Evolutionary conservation across 352 stramenopile genomes (phyloP).

Genomic region (Phytophthora nicotianae): DNA sequence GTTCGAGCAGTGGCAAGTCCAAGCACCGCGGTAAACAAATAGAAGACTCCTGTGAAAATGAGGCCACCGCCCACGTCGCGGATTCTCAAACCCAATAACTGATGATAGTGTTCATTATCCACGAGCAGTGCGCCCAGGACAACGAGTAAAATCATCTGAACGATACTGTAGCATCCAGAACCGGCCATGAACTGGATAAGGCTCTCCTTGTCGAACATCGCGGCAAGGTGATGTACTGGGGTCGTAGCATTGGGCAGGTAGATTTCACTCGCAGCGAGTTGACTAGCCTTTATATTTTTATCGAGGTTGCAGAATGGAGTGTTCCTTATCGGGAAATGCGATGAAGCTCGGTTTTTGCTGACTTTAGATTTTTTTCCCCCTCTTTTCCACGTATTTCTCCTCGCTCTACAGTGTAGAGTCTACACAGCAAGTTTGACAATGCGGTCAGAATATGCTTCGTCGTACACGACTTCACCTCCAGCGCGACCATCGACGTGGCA

Average conservation of each 20-base stretch:
- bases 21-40: constrained; percentile 48
- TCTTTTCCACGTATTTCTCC: constrained; percentile 1
- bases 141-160: constrained; percentile 65
- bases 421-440: constrained; percentile 3
- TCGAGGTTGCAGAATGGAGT: constrained; percentile 5
- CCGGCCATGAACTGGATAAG: constrained; percentile 66
- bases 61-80: constrained; percentile 65
- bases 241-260: constrained; percentile 12
- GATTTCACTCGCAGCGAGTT: not conserved
- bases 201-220: constrained; percentile 67
- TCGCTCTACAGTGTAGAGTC: too few species aligned
- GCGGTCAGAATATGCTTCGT: constrained; percentile 12
- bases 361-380: constrained; percentile 34
- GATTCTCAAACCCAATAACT: constrained; percentile 56
- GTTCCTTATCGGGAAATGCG: constrained; percentile 17
- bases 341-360: not conserved
- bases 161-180: constrained; percentile 63
- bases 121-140: constrained; percentile 54
- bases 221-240: not conserved
- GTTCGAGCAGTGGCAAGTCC: constrained; percentile 59
- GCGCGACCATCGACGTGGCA: constrained; percentile 57
- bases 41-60: constrained; percentile 70
- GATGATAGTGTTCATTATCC: constrained; percentile 63
- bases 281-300: too few species aligned
- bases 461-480: constrained; percentile 31